Conservation (phyloP, 1,284 basidiomycete species). For the Malassezia sp. region DNA sequence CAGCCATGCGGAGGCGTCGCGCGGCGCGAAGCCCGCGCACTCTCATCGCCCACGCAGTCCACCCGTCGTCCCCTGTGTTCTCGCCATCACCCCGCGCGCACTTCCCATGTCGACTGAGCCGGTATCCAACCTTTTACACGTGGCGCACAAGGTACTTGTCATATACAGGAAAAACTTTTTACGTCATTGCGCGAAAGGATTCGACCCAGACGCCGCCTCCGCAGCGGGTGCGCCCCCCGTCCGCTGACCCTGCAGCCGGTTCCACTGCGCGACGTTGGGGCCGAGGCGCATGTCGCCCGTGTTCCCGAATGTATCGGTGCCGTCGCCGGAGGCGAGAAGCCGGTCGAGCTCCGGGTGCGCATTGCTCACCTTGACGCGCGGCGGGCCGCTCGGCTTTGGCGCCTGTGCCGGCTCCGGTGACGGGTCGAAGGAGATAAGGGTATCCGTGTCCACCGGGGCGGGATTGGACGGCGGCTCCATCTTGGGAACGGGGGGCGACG, state of each 20-base stretch:
- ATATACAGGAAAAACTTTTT: no score
- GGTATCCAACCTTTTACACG: not conserved
- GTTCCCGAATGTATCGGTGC: slow-evolving; percentile 45
- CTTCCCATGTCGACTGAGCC: no score
- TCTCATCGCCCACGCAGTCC: no score
- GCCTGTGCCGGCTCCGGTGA: slow-evolving; percentile 1
- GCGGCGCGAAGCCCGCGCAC: no score
- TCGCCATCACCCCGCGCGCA: no score
- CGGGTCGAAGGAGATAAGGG: slow-evolving; percentile 16
- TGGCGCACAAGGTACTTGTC: not conserved
- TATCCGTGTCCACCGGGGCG: slow-evolving; percentile 17
- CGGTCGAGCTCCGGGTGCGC: slow-evolving; percentile 37
- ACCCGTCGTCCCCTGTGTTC: no score
- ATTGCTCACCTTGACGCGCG: slow-evolving; percentile 18
- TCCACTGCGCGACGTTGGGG: slow-evolving; percentile 22
- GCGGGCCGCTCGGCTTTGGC: slow-evolving; percentile 9
- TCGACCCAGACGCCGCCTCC: slow-evolving; percentile 3
- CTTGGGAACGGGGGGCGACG: slow-evolving; percentile 9
- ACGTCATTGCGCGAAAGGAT: slow-evolving; percentile 11
- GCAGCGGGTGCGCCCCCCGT: slow-evolving; percentile 15
- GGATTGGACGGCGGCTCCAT: slow-evolving; percentile 9
- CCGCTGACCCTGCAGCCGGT: slow-evolving; percentile 23
- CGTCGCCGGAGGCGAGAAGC: slow-evolving; percentile 40
- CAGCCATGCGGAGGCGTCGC: no score
- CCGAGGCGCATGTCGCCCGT: slow-evolving; percentile 42